Conservation (phyloP, 495 filamentous ascomycete genomes). For the Penicillium roqueforti region DNA sequence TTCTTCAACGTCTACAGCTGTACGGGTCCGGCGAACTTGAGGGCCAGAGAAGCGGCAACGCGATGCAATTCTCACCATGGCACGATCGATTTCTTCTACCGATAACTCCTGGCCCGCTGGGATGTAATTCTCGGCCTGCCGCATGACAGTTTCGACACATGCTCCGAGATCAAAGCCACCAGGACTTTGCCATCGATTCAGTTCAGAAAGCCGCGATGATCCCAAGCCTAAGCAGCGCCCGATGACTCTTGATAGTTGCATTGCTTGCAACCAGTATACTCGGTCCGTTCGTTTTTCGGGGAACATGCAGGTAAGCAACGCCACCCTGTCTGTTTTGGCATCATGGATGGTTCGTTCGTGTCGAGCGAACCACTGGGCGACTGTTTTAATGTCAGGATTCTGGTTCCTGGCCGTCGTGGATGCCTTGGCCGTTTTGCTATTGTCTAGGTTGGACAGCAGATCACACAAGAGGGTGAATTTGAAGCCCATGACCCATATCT, state of each 20-base stretch:
- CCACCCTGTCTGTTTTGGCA: slow-evolving; percentile 48
- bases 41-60: slow-evolving; percentile 65
- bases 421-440: slow-evolving; percentile 37
- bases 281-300: slow-evolving; percentile 72
- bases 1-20: slow-evolving; percentile 41
- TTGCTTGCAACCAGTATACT: slow-evolving; percentile 63
- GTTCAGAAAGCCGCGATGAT: slow-evolving; percentile 50
- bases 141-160: slow-evolving; percentile 65
- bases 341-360: slow-evolving; percentile 51
- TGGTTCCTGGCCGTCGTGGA: slow-evolving; percentile 29
- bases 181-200: slow-evolving; percentile 56
- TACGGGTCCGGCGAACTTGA: slow-evolving; percentile 48
- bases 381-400: slow-evolving; percentile 32
- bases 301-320: slow-evolving; percentile 67
- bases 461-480: slow-evolving; percentile 58
- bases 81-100: slow-evolving; percentile 69
- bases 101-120: slow-evolving; percentile 46
- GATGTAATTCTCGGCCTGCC: slow-evolving; percentile 53
- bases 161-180: slow-evolving; percentile 62
- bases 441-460: slow-evolving; percentile 53
- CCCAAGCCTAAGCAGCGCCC: slow-evolving; percentile 61
- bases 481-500: slow-evolving; percentile 50
- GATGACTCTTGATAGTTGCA: slow-evolving; percentile 57
- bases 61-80: slow-evolving; percentile 60
- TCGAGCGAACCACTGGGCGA: slow-evolving; percentile 57